Percentiles rank a stretch among this genome's conserved stretches.
Evolutionary conservation across 352 stramenopile genomes (phyloP).

Genomic region (Globisporangium solare): DNA sequence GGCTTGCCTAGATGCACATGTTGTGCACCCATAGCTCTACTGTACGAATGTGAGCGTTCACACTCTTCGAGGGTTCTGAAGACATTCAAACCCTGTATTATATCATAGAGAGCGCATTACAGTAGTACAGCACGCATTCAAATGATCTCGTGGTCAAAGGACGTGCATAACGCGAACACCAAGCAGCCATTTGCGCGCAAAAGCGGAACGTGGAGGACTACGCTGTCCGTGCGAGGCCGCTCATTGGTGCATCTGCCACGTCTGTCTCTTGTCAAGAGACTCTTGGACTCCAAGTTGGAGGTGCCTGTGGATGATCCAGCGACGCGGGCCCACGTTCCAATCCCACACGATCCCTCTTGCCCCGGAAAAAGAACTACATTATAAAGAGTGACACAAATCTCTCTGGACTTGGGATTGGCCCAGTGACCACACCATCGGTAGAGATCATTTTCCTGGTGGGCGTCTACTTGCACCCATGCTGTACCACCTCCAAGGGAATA

Average conservation of each 20-base stretch:
- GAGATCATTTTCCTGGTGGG: background rate
- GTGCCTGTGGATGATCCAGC: background rate
- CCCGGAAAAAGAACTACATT: background rate
- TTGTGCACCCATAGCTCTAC: no score
- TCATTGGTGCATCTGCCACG: background rate
- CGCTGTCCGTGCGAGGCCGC: background rate
- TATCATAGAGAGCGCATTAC: no score
- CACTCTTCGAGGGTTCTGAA: no score
- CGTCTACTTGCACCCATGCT: background rate
- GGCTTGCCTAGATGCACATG: no score
- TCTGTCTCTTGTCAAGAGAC: conserved; percentile 1
- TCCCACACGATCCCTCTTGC: background rate
- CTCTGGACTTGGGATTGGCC: background rate
- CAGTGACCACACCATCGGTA: background rate
- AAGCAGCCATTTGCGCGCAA: background rate
- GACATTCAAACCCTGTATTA: no score
- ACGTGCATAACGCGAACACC: background rate
- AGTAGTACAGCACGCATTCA: no score
- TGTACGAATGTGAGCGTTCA: no score
- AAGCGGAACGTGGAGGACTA: background rate
- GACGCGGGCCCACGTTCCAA: background rate
- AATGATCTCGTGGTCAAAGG: no score
- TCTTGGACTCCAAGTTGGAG: no score
- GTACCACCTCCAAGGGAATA: background rate
- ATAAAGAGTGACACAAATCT: background rate